These are phyloP conservation scores for Calonectria hongkongensis DNA, from an alignment of 2,329 filamentous ascomycete genomes.

Conservation along the genomic window DNA sequence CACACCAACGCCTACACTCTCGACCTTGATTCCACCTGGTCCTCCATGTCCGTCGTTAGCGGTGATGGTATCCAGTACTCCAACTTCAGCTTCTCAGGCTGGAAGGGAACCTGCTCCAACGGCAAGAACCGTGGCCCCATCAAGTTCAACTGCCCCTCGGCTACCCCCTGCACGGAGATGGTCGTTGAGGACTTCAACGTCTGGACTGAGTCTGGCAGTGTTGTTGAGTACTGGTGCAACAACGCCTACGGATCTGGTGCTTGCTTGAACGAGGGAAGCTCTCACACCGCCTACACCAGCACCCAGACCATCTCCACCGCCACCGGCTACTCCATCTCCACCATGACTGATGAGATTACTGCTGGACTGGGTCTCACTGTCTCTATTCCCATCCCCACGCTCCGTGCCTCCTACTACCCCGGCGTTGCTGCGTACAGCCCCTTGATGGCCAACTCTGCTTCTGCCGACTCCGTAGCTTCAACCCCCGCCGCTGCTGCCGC, in stretches of 20 bases:
- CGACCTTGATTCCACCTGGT: slow-evolving; percentile 47
- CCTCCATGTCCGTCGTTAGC: slow-evolving; percentile 41
- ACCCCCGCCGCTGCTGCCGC: background rate
- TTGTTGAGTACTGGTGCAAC: slow-evolving; percentile 44
- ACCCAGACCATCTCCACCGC: slow-evolving; percentile 43
- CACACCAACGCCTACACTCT: slow-evolving; percentile 50
- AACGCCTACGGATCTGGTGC: slow-evolving; percentile 48
- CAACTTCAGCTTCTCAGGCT: slow-evolving; percentile 49
- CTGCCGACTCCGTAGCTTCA: slow-evolving; percentile 3
- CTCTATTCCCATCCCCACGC: slow-evolving; percentile 45
- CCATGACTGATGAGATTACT: slow-evolving; percentile 45
- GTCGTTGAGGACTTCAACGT: slow-evolving; percentile 46
- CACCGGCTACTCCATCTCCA: slow-evolving; percentile 37
- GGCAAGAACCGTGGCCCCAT: slow-evolving; percentile 46
- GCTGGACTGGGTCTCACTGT: slow-evolving; percentile 43
- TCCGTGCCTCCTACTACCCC: slow-evolving; percentile 42
- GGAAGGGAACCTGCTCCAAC: slow-evolving; percentile 48
- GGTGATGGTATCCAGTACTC: slow-evolving; percentile 47
- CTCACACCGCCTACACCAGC: slow-evolving; percentile 38
- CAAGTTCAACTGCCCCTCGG: slow-evolving; percentile 49
- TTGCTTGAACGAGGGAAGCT: slow-evolving; percentile 41
- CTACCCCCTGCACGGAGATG: slow-evolving; percentile 48
- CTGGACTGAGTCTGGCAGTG: slow-evolving; percentile 41
- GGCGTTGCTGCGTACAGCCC: slow-evolving; percentile 44
- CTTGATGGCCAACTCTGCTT: slow-evolving; percentile 34